Percentiles rank a stretch among this genome's conserved stretches.
These are phyloP conservation scores for Sphaerulina musiva DNA, from an alignment of 2,329 filamentous ascomycete species.

Conservation along the genomic window DNA sequence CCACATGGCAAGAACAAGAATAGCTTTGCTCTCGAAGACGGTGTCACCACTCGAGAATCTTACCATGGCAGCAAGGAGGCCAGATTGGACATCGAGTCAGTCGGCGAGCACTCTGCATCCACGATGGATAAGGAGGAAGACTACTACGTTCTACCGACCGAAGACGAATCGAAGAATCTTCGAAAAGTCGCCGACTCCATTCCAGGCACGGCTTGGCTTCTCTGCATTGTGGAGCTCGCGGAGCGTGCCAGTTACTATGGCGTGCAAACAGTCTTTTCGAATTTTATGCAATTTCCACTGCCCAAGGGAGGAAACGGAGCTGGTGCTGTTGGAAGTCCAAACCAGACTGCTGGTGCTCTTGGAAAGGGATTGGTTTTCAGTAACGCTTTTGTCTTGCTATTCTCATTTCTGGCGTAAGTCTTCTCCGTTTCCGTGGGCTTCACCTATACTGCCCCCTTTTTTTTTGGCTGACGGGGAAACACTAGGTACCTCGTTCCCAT, in stretches of 20 bases:
- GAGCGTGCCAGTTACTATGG: slow-evolving; percentile 58
- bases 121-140: slow-evolving; percentile 19
- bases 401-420: slow-evolving; percentile 46
- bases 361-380: slow-evolving; percentile 51
- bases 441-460: background rate
- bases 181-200: slow-evolving; percentile 48
- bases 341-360: slow-evolving; percentile 49
- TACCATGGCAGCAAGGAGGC: slow-evolving; percentile 12
- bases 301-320: slow-evolving; percentile 40
- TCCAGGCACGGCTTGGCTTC: slow-evolving; percentile 46
- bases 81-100: slow-evolving; percentile 21
- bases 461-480: background rate
- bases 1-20: slow-evolving; percentile 11
- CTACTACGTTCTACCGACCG: slow-evolving; percentile 36
- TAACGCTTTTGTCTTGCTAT: slow-evolving; percentile 50
- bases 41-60: background rate
- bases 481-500: slow-evolving; percentile 49
- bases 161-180: slow-evolving; percentile 43
- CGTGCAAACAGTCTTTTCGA: slow-evolving; percentile 50
- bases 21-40: slow-evolving; percentile 17
- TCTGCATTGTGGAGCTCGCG: slow-evolving; percentile 53
- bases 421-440: too few species aligned
- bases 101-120: slow-evolving; percentile 19
- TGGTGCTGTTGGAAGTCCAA: slow-evolving; percentile 30
- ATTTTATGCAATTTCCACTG: slow-evolving; percentile 57